Conservation (phyloP, 352 stramenopile species). For the Pythium brachiatum region DNA sequence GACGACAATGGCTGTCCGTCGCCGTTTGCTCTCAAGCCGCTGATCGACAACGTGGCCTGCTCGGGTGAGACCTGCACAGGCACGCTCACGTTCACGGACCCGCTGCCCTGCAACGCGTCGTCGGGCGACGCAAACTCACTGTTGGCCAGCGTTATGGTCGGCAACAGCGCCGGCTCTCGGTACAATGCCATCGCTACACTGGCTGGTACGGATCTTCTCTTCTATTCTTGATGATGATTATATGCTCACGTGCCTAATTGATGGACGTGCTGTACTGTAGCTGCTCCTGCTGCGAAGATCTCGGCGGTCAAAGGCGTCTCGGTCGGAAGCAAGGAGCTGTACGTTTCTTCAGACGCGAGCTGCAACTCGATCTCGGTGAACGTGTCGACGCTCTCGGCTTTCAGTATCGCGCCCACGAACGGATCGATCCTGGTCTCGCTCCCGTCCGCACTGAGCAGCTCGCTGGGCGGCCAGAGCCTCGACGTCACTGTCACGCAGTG, state of each 20-base stretch:
- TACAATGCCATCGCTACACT: conserved; percentile 47
- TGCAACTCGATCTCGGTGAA: conserved; percentile 16
- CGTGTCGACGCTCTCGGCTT: conserved; percentile 4
- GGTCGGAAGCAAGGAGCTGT: conserved; percentile 14
- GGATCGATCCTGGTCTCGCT: conserved; percentile 19
- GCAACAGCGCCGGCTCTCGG: conserved; percentile 43
- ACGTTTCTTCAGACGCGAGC: conserved; percentile 17
- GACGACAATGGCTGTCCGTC: conserved; percentile 47
- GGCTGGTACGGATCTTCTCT: conserved; percentile 15
- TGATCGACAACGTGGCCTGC: conserved; percentile 46
- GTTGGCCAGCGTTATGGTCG: conserved; percentile 52
- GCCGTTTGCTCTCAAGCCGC: conserved; percentile 26
- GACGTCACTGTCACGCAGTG: conserved; percentile 22
- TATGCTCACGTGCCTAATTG: no score
- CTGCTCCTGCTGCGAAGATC: conserved; percentile 11
- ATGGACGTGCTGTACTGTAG: neutral
- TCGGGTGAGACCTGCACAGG: conserved; percentile 44
- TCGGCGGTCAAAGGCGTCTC: conserved; percentile 1
- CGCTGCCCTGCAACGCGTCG: conserved; percentile 47
- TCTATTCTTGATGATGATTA: neutral
- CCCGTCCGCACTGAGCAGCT: neutral
- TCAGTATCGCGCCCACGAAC: neutral
- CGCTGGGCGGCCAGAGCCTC: conserved; percentile 11
- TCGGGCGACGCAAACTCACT: conserved; percentile 34
- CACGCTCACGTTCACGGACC: conserved; percentile 37